Evolutionary conservation across 768 basidiomycete genomes (phyloP), one percentile per base, ranked within the genome.

Genomic region (Podaxis sp.): DNA sequence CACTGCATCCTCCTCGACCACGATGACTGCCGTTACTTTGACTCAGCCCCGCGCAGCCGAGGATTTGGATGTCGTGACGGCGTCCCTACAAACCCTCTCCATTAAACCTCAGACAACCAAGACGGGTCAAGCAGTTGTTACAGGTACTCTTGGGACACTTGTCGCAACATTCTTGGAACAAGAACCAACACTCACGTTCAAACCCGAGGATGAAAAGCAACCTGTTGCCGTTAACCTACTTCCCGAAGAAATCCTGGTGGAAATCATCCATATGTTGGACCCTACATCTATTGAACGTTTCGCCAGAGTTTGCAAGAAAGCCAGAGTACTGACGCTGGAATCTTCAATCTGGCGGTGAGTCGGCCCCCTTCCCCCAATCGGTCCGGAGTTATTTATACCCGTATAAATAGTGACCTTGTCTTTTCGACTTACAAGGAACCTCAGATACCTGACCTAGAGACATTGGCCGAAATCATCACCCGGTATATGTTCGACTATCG

Each of bases 221-320:
- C 81, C 81, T 1, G 75, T 84, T 0, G 80, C 82, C 12, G 68
- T 97, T 17, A 80, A 81, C 52, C 69, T 72, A 1, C 74, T 96
- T 8, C 95, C 95, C 5, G 85, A 90, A 39, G 95, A 97, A 72
- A 69, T 96, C 11, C 68, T 96, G 33, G 75, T 93, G 36, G 71
- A 80, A 44, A 82, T 95, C 58, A 74, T 96, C n/a, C 76, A 80
- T 33, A 79, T 80, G 64, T 77, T 96, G 44, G 89, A 93, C 68
- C 79, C 83, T 1, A 80, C 83, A 2, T 74, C 86, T 24, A 76
- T 96, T 39, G 95, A 95, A 72, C 82, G 90, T 8, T 95, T 97
- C 69, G 95, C 86, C 0, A 68, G 75, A 19, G 85, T 91, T 2
- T 86, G 84, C 70, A 85, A 89, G 61, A 93, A 88, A 69, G 89